phyloP scores from a whole-genome alignment of 139 green algal species.

The Coelastrella sp. region DNA sequence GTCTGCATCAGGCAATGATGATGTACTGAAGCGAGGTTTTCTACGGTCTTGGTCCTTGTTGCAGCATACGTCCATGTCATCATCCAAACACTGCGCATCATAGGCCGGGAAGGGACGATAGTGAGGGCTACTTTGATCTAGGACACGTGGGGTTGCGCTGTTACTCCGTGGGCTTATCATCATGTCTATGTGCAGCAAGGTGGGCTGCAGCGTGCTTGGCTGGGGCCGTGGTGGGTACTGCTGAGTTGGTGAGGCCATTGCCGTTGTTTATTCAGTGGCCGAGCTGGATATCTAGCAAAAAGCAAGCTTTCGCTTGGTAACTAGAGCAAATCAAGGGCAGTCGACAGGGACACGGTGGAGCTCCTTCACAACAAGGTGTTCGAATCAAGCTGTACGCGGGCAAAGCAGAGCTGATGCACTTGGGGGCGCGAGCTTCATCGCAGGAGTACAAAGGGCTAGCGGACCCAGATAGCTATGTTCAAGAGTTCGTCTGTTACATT shows the following conservation, averaged over 20 bases:
- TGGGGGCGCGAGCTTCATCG: too few species aligned
- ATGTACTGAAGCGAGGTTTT: constrained; percentile 24
- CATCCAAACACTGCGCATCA: not conserved
- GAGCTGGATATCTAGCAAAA: too few species aligned
- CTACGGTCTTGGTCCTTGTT: constrained; percentile 8
- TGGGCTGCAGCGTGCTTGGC: not conserved
- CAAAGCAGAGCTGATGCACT: too few species aligned
- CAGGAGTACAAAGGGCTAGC: too few species aligned
- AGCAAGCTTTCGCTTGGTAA: too few species aligned
- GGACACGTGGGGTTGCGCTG: not conserved
- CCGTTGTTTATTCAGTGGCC: too few species aligned
- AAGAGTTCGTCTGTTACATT: not conserved
- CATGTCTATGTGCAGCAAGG: not conserved
- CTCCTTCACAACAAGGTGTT: not conserved
- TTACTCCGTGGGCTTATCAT: not conserved
- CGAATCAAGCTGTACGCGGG: not conserved
- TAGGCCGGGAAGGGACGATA: not conserved
- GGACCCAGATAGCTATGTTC: too few species aligned
- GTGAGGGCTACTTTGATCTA: not conserved
- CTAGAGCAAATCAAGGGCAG: too few species aligned
- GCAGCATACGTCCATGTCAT: not conserved
- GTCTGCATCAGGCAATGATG: constrained; percentile 7
- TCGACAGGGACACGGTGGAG: too few species aligned
- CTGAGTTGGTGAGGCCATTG: not conserved
- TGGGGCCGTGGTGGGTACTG: not conserved